phyloP scores from a whole-genome alignment of 805 yeast genomes.

The Priceomyces carsonii region DNA sequence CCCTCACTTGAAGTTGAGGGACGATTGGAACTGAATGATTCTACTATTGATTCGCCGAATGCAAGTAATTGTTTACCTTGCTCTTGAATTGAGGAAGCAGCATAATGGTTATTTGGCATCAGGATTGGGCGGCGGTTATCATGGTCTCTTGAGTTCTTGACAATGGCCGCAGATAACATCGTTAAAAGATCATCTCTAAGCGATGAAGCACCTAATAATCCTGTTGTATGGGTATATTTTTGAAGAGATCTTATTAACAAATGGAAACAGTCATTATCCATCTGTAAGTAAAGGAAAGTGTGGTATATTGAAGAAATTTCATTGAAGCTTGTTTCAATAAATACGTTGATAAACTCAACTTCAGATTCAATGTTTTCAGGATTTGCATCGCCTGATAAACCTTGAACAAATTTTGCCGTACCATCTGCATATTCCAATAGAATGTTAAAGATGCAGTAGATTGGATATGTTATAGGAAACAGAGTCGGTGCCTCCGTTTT shows the following conservation, averaged over 20 bases:
- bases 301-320: constrained; percentile 28
- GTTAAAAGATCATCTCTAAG: constrained; percentile 54
- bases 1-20: constrained; percentile 19
- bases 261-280: constrained; percentile 73
- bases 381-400: constrained; percentile 32
- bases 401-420: constrained; percentile 53
- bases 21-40: constrained; percentile 46
- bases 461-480: constrained; percentile 57
- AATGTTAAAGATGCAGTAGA: constrained; percentile 56
- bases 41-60: constrained; percentile 53
- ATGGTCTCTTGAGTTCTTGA: constrained; percentile 12
- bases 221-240: constrained; percentile 79
- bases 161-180: constrained; percentile 27
- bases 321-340: constrained; percentile 29
- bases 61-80: constrained; percentile 40
- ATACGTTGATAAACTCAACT: constrained; percentile 35
- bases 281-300: constrained; percentile 57
- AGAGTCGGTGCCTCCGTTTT: constrained; percentile 73
- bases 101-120: not conserved
- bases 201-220: constrained; percentile 58
- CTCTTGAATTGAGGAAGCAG: constrained; percentile 11
- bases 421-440: constrained; percentile 66
- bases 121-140: not conserved
- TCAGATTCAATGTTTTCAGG: constrained; percentile 28
- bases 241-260: constrained; percentile 71